Evolutionary conservation across 2,329 filamentous ascomycete genomes (phyloP).

Genomic region (Colletotrichum tabaci): DNA sequence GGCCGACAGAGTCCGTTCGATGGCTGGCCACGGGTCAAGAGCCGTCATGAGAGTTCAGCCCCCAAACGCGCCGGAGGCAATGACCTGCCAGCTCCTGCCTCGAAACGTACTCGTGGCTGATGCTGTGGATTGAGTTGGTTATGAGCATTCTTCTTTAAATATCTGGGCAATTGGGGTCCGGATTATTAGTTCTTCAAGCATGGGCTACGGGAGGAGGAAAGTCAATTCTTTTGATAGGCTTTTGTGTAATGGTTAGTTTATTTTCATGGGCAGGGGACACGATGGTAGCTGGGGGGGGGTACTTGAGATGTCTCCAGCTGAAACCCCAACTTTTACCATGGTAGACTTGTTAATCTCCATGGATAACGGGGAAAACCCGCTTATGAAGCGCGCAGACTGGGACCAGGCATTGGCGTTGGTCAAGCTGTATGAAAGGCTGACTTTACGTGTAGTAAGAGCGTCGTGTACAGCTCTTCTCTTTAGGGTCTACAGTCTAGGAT

Average conservation of each 20-base stretch:
- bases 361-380: slow-evolving; percentile 3
- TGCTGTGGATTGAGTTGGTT: slow-evolving; percentile 11
- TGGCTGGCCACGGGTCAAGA: slow-evolving; percentile 78
- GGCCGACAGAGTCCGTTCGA: slow-evolving; percentile 73
- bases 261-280: slow-evolving; percentile 27
- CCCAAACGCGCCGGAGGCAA: slow-evolving; percentile 36
- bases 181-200: slow-evolving; percentile 22
- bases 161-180: not conserved
- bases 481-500: slow-evolving; percentile 28
- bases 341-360: slow-evolving; percentile 20
- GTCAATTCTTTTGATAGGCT: slow-evolving; percentile 38
- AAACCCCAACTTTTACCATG: slow-evolving; percentile 12
- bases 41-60: slow-evolving; percentile 46
- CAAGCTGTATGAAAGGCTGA: slow-evolving; percentile 30
- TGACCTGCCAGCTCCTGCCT: slow-evolving; percentile 47
- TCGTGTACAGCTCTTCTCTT: slow-evolving; percentile 14
- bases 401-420: slow-evolving; percentile 19
- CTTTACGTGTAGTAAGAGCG: slow-evolving; percentile 19
- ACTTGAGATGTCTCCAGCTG: slow-evolving; percentile 11
- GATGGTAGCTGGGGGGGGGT: not conserved
- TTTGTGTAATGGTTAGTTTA: slow-evolving; percentile 40
- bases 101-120: slow-evolving; percentile 56
- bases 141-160: slow-evolving; percentile 32
- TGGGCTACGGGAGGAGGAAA: slow-evolving; percentile 17
- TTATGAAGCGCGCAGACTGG: slow-evolving; percentile 5